phyloP scores from a whole-genome alignment of 2,329 filamentous ascomycete genomes.

The Fusarium subtropicale region DNA sequence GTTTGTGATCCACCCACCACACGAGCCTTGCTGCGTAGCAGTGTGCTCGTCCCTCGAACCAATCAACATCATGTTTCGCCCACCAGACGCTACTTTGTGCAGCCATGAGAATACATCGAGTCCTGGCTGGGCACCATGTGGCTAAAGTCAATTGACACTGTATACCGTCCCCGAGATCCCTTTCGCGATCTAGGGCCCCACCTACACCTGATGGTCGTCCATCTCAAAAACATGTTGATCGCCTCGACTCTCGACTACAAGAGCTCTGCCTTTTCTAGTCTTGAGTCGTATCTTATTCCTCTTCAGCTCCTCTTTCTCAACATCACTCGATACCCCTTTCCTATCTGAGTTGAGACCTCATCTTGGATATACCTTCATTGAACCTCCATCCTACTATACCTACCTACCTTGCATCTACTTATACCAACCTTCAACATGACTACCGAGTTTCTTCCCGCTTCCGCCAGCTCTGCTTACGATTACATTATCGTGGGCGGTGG shows the following conservation, averaged over 20 bases:
- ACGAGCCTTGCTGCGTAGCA: constrained; percentile 27
- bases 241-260: constrained; percentile 27
- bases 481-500: constrained; percentile 89
- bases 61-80: constrained; percentile 5
- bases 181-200: constrained; percentile 28
- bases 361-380: neutral
- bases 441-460: constrained; percentile 73
- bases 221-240: constrained; percentile 38
- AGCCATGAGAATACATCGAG: constrained; percentile 23
- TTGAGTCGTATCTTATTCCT: constrained; percentile 13
- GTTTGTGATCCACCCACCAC: constrained; percentile 38
- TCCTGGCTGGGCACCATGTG: constrained; percentile 14
- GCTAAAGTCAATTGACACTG: constrained; percentile 18
- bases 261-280: constrained; percentile 14
- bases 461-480: constrained; percentile 77
- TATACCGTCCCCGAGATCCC: constrained; percentile 5
- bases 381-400: neutral
- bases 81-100: constrained; percentile 15
- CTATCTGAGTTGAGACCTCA: neutral
- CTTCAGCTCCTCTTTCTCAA: neutral
- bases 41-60: constrained; percentile 3
- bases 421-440: constrained; percentile 63
- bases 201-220: constrained; percentile 11
- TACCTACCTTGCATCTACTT: constrained; percentile 1
- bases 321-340: constrained; percentile 1